phyloP scores from a whole-genome alignment of 768 basidiomycete species.

The Leccinum boreale region DNA sequence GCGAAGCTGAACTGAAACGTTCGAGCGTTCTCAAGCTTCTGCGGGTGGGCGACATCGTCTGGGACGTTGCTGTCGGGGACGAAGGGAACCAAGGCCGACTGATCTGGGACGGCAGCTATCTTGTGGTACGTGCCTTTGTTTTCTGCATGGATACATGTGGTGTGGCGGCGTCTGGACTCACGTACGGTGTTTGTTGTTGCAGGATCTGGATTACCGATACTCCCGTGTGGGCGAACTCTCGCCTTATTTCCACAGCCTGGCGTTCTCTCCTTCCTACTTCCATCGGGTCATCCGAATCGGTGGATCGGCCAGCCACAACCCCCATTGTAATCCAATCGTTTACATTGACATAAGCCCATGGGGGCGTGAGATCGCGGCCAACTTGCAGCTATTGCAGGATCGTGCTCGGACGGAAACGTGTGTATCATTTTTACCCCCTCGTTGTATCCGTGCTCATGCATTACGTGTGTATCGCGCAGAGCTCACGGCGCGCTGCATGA shows the following conservation, averaged over 20 bases:
- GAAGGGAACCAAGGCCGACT: constrained; percentile 82
- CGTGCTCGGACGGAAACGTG: constrained; percentile 78
- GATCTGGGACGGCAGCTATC: constrained; percentile 87
- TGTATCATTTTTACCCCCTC: constrained; percentile 29
- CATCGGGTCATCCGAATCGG: constrained; percentile 74
- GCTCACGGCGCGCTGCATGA: constrained; percentile 77
- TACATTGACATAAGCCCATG: constrained; percentile 76
- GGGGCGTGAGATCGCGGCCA: constrained; percentile 72
- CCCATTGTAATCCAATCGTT: constrained; percentile 56
- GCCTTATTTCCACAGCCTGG: constrained; percentile 73
- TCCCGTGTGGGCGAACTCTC: constrained; percentile 74
- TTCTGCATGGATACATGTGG: constrained; percentile 4
- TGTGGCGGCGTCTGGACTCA: background rate
- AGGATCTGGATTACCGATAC: constrained; percentile 87
- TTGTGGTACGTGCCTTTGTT: constrained; percentile 57
- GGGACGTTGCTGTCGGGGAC: constrained; percentile 84
- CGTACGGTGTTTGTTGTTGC: constrained; percentile 2
- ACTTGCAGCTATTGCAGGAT: constrained; percentile 76
- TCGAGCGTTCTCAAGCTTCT: constrained; percentile 50
- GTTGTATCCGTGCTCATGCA: constrained; percentile 7
- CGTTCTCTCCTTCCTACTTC: constrained; percentile 87
- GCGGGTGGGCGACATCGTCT: constrained; percentile 77
- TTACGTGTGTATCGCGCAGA: constrained; percentile 34
- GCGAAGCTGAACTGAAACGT: constrained; percentile 74
- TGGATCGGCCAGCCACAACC: constrained; percentile 32